Evolutionary conservation across 148 eudicot species (phyloP).

Genomic region (Vaccinium vitisidaea): DNA sequence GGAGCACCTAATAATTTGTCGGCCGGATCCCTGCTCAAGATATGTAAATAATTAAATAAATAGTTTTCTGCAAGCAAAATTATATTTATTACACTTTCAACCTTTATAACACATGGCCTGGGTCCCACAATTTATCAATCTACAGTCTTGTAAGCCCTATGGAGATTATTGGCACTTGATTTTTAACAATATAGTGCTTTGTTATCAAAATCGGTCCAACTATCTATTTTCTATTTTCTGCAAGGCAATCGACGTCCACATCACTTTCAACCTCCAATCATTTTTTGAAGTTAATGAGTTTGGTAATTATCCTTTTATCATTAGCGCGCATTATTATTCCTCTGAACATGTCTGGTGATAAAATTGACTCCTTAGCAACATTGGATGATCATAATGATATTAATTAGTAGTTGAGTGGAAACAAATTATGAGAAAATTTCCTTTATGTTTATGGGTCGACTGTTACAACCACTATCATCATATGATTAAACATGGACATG

Average conservation of each 20-base stretch:
- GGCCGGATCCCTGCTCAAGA: no score
- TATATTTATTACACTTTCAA: no score
- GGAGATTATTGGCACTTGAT: no score
- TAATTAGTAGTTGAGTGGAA: not conserved
- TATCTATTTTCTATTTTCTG: not conserved
- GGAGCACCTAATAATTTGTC: no score
- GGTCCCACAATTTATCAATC: no score
- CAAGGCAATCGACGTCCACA: not conserved
- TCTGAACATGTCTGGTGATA: not conserved
- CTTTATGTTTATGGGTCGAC: not conserved
- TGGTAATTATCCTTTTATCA: not conserved
- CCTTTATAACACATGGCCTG: no score
- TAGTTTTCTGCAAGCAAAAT: no score
- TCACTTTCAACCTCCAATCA: not conserved
- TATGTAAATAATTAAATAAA: no score
- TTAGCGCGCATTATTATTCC: not conserved
- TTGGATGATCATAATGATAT: not conserved
- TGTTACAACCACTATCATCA: constrained; percentile 2
- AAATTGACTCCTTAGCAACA: not conserved
- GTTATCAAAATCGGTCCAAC: not conserved
- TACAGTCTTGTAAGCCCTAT: no score
- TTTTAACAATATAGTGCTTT: no score
- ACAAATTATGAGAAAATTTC: not conserved
- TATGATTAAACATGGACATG: not conserved
- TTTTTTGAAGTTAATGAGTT: not conserved